phyloP scores from a whole-genome alignment of 495 filamentous ascomycete species.

The Penicillium roqueforti region DNA sequence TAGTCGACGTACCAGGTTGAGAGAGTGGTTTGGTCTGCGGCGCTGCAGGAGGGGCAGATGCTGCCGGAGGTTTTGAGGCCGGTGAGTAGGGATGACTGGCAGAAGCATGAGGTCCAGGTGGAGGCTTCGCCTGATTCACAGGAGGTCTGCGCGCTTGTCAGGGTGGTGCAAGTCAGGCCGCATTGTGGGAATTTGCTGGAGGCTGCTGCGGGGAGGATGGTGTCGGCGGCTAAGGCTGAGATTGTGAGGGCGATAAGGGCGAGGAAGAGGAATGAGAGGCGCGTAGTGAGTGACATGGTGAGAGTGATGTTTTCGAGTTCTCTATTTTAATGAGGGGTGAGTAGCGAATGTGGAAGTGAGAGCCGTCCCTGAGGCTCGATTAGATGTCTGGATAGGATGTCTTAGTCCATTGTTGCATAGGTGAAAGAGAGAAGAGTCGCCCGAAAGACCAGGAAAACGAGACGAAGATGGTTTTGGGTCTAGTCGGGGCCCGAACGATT shows the following conservation, averaged over 20 bases:
- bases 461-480: neutral
- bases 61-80: conserved; percentile 37
- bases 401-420: conserved; percentile 1
- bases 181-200: conserved; percentile 47
- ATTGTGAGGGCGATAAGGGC: neutral
- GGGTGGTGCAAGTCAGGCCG: conserved; percentile 42
- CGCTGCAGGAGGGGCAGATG: conserved; percentile 30
- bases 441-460: neutral
- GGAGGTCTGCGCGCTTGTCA: conserved; percentile 41
- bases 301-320: neutral
- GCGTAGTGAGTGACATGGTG: conserved; percentile 4
- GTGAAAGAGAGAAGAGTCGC: neutral
- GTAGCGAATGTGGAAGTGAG: neutral
- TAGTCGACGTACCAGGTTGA: conserved; percentile 48
- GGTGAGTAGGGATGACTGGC: conserved; percentile 43
- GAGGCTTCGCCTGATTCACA: conserved; percentile 38
- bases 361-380: conserved; percentile 1
- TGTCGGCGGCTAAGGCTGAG: conserved; percentile 20
- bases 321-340: neutral
- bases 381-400: neutral
- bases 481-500: conserved; percentile 7
- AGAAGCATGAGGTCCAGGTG: conserved; percentile 53
- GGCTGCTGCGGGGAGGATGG: conserved; percentile 30
- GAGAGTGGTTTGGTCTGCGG: conserved; percentile 36
- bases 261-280: neutral